phyloP scores from a whole-genome alignment of 345 rosid species.

The Arabis hirsuta region DNA sequence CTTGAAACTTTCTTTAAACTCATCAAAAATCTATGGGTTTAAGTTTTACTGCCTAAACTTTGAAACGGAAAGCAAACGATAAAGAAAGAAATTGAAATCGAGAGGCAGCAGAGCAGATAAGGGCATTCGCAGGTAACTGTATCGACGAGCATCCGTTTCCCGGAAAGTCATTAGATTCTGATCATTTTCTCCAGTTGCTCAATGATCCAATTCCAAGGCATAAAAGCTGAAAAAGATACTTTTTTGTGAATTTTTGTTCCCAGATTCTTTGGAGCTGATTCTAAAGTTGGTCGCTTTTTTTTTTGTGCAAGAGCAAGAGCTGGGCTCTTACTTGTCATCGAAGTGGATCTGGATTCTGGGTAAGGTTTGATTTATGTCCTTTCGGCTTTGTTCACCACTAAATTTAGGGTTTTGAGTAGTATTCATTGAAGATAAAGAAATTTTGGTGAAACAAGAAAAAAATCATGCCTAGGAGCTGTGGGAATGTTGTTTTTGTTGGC shows the following conservation, averaged over 20 bases:
- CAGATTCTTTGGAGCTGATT: conserved; percentile 31
- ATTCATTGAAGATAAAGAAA: not conserved
- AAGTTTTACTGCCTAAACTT: conserved; percentile 5
- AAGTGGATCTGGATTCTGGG: conserved; percentile 32
- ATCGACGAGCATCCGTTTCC: not conserved
- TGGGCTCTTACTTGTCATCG: not conserved
- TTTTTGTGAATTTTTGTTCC: conserved; percentile 17
- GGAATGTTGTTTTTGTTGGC: conserved; percentile 2
- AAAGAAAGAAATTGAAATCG: conserved; percentile 1
- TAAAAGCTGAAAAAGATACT: conserved; percentile 23
- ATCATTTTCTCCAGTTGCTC: not conserved
- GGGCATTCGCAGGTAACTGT: conserved; percentile 3
- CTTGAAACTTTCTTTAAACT: conserved; percentile 9
- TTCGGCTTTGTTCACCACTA: not conserved
- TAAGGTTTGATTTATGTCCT: conserved; percentile 25
- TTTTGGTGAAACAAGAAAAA: not conserved
- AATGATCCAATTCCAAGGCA: conserved; percentile 11
- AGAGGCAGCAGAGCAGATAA: conserved; percentile 5
- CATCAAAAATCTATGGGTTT: conserved; percentile 6
- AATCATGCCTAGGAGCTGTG: conserved; percentile 4
- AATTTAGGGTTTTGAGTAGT: conserved; percentile 2
- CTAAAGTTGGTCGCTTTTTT: conserved; percentile 29
- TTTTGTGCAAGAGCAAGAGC: not conserved
- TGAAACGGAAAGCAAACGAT: conserved; percentile 6
- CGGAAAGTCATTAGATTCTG: not conserved